Conservation (phyloP, 2,329 filamentous ascomycete species). For the Fusarium nisikadoi region DNA sequence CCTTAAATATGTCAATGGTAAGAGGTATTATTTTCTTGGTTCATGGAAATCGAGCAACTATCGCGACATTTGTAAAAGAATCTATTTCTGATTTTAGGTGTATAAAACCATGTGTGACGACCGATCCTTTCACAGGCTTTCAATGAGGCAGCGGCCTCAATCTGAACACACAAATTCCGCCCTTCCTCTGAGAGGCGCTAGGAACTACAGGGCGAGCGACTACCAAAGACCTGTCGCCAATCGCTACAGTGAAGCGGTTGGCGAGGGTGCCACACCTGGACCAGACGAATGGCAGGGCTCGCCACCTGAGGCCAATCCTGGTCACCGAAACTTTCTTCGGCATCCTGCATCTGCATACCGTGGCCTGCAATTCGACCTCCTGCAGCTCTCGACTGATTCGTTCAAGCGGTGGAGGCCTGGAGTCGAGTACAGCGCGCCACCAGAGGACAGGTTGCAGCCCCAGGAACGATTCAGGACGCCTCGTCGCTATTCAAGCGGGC, state of each 20-base stretch:
- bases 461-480: not conserved
- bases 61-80: rapidly evolving
- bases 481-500: rapidly evolving
- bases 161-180: not conserved
- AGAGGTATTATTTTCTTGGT: no score
- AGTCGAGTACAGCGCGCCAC: not conserved
- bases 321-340: rapidly evolving
- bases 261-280: not conserved
- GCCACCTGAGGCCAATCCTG: not conserved
- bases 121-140: not conserved
- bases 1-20: no score
- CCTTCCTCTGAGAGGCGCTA: not conserved
- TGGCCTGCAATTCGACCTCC: not conserved
- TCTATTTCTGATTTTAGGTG: no score
- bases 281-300: not conserved
- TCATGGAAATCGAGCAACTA: not conserved
- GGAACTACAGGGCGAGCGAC: rapidly evolving
- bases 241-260: not conserved
- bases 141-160: not conserved
- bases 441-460: not conserved
- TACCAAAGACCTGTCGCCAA: not conserved
- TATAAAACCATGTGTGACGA: not conserved
- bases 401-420: not conserved
- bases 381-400: not conserved
- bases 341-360: not conserved